Evolutionary conservation across 306 rosid genomes (phyloP).

Genomic region (Vigna unguiculata): DNA sequence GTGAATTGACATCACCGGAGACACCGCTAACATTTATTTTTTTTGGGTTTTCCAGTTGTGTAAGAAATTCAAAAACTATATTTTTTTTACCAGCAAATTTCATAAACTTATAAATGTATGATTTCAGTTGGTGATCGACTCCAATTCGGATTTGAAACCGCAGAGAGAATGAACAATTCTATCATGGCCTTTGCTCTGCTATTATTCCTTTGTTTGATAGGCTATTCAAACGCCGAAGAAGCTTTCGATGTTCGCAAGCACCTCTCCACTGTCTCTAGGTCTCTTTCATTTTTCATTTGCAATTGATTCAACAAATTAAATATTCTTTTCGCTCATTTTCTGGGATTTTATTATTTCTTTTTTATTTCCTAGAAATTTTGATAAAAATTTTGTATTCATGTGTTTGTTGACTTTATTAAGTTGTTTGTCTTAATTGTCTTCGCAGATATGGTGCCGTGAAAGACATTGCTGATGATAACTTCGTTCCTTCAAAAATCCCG

Average conservation of each 20-base stretch:
- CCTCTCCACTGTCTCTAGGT: conserved; percentile 88
- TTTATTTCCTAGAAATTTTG: neutral
- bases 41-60: neutral
- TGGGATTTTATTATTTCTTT: neutral
- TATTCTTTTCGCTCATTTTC: neutral
- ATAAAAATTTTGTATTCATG: neutral
- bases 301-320: neutral
- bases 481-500: conserved; percentile 63
- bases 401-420: neutral
- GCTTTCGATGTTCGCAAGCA: conserved; percentile 74
- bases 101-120: neutral
- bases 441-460: conserved; percentile 76
- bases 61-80: neutral
- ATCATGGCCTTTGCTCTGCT: conserved; percentile 40
- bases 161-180: conserved; percentile 32
- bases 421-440: conserved; percentile 21
- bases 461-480: conserved; percentile 49
- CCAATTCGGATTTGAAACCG: conserved; percentile 14
- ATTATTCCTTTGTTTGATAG: conserved; percentile 33
- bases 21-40: neutral
- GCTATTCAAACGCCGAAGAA: conserved; percentile 52
- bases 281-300: neutral
- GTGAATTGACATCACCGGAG: neutral
- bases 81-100: no score
- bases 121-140: neutral